Conservation (phyloP, 2,329 filamentous ascomycete species). For the Zymoseptoria tritici region DNA sequence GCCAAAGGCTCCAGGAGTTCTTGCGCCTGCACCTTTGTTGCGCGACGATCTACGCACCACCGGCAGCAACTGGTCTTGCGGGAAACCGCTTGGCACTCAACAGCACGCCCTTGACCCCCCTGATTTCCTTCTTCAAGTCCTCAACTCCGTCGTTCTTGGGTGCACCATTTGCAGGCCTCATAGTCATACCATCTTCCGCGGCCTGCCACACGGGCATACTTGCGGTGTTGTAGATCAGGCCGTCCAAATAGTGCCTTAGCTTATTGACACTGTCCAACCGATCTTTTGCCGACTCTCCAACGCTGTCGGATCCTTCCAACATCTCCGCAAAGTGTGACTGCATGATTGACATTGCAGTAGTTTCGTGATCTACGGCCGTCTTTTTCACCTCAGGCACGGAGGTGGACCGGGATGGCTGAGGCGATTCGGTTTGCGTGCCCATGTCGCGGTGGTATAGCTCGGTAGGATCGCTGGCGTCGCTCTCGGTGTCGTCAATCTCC, state of each 20-base stretch:
- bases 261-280: constrained; percentile 45
- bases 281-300: constrained; percentile 45
- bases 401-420: constrained; percentile 38
- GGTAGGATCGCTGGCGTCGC: constrained; percentile 54
- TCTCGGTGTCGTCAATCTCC: constrained; percentile 42
- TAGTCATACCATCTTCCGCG: constrained; percentile 28
- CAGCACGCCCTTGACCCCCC: constrained; percentile 71
- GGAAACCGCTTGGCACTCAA: constrained; percentile 65
- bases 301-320: constrained; percentile 43
- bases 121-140: constrained; percentile 65
- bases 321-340: constrained; percentile 46
- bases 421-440: constrained; percentile 64
- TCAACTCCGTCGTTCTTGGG: constrained; percentile 60
- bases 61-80: neutral
- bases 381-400: constrained; percentile 20
- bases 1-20: too few species aligned
- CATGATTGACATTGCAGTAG: constrained; percentile 39
- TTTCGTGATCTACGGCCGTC: constrained; percentile 22
- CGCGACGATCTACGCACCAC: neutral
- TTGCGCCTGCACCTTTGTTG: too few species aligned
- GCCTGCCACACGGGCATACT: constrained; percentile 14
- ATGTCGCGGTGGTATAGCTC: constrained; percentile 77
- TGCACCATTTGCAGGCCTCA: constrained; percentile 35
- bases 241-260: constrained; percentile 60
- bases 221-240: constrained; percentile 42